Conservation (phyloP, 2,329 filamentous ascomycete genomes). For the Ophiostoma novo-ulmi region DNA sequence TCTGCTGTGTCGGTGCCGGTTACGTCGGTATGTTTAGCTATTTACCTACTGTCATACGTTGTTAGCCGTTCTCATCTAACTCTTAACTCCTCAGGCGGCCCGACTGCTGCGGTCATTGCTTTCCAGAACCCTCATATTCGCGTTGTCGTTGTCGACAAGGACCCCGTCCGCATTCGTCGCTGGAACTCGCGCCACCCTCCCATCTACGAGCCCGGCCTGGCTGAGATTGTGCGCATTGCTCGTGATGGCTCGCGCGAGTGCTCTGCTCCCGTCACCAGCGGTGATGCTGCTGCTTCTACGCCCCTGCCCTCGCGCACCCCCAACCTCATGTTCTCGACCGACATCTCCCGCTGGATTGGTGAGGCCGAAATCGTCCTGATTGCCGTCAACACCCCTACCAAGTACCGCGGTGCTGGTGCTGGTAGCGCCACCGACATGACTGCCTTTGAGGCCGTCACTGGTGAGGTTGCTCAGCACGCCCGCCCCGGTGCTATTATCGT, state of each 20-base stretch:
- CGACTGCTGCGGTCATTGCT: conserved; percentile 69
- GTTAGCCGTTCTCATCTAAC: background rate
- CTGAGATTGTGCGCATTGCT: conserved; percentile 60
- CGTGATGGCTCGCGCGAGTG: conserved; percentile 52
- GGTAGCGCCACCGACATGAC: conserved; percentile 69
- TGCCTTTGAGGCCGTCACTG: conserved; percentile 64
- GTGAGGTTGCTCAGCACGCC: conserved; percentile 62
- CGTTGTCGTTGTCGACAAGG: conserved; percentile 70
- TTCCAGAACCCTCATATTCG: conserved; percentile 64
- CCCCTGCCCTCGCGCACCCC: conserved; percentile 44
- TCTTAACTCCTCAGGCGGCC: conserved; percentile 54
- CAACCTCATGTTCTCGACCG: conserved; percentile 70
- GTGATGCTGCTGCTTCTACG: conserved; percentile 32
- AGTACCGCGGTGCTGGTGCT: conserved; percentile 62
- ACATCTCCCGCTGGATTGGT: conserved; percentile 56
- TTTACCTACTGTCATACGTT: no score
- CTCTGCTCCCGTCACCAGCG: conserved; percentile 36
- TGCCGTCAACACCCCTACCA: conserved; percentile 75
- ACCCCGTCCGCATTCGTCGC: conserved; percentile 58
- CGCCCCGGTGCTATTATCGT: conserved; percentile 67
- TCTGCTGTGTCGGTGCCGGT: conserved; percentile 70
- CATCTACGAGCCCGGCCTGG: conserved; percentile 69
- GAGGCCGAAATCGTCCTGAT: conserved; percentile 70
- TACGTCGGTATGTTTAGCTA: conserved; percentile 59
- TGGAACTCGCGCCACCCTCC: conserved; percentile 72